Conservation (phyloP, 139 green algal species). For the Chlorella sp. region DNA sequence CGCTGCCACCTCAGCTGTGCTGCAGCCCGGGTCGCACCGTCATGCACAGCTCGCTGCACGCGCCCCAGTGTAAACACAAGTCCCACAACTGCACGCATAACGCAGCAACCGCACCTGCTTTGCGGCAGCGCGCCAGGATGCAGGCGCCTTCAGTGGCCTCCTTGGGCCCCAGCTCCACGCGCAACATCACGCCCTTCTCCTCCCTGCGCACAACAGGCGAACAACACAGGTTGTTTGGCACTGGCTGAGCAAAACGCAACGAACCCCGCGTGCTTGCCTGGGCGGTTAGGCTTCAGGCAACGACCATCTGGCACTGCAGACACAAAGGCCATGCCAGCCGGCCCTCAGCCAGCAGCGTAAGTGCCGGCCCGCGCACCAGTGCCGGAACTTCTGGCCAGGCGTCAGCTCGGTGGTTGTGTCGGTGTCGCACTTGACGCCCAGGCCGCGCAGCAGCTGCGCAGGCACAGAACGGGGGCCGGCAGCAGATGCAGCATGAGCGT, state of each 20-base stretch:
- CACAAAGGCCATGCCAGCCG: too few species aligned
- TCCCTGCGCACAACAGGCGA: slow-evolving; percentile 46
- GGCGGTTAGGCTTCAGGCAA: too few species aligned
- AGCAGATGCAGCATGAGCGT: too few species aligned
- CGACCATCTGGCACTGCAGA: too few species aligned
- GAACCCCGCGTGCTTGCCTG: too few species aligned
- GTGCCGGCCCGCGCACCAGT: slow-evolving; percentile 61
- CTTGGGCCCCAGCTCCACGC: slow-evolving; percentile 56
- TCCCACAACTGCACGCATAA: too few species aligned
- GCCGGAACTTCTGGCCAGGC: slow-evolving; percentile 70
- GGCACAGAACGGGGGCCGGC: not conserved
- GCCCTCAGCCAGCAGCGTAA: not conserved
- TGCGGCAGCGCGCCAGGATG: slow-evolving; percentile 43
- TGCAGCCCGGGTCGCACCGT: too few species aligned
- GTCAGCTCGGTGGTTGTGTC: slow-evolving; percentile 66
- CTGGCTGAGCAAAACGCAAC: too few species aligned
- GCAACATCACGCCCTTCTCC: slow-evolving; percentile 54
- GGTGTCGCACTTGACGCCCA: slow-evolving; percentile 51
- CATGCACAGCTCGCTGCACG: too few species aligned
- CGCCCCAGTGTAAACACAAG: too few species aligned
- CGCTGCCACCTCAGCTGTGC: too few species aligned
- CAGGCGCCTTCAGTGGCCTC: slow-evolving; percentile 36
- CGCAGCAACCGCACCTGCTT: not conserved
- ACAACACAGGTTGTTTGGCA: too few species aligned
- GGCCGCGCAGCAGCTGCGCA: slow-evolving; percentile 44